These are phyloP conservation scores for Echium plantagineum DNA, from an alignment of 257 asterid genomes.

Conservation along the genomic window DNA sequence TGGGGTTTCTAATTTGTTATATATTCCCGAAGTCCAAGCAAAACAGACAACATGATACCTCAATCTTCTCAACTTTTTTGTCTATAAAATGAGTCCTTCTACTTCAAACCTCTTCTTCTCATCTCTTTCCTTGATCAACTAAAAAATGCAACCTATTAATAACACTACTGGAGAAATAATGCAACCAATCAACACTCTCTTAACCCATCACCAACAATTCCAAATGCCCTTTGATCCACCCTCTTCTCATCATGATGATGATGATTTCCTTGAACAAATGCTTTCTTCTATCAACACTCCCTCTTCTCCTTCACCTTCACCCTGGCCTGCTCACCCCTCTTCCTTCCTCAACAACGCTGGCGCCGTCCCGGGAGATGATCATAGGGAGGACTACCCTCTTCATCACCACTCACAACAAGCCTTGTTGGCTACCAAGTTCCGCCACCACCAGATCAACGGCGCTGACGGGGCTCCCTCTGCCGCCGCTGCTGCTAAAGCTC, in stretches of 20 bases:
- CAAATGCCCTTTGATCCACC: slow-evolving; percentile 45
- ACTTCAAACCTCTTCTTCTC: too few relatives aligned
- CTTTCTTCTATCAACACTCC: slow-evolving; percentile 25
- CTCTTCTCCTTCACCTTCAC: slow-evolving; percentile 17
- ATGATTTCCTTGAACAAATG: slow-evolving; percentile 73
- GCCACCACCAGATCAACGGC: slow-evolving; percentile 57
- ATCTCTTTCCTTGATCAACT: neutral
- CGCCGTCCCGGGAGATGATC: slow-evolving; percentile 10
- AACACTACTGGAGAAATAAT: too few relatives aligned
- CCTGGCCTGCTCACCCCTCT: neutral
- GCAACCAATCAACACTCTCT: slow-evolving; percentile 8
- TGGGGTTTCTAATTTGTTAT: neutral
- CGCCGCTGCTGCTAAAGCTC: slow-evolving; percentile 36
- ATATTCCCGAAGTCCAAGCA: neutral
- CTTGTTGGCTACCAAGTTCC: slow-evolving; percentile 44
- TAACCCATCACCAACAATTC: slow-evolving; percentile 17
- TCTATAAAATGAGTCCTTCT: neutral
- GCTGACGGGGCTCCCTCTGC: slow-evolving; percentile 1
- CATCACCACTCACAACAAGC: slow-evolving; percentile 33
- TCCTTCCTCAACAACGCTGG: neutral
- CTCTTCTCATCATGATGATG: slow-evolving; percentile 54
- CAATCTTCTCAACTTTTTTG: neutral
- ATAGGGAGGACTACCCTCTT: slow-evolving; percentile 16
- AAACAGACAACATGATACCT: neutral
- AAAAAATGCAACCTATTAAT: neutral